Evolutionary conservation across 2,329 filamentous ascomycete species (phyloP).

Genomic region (Alternaria dauci): DNA sequence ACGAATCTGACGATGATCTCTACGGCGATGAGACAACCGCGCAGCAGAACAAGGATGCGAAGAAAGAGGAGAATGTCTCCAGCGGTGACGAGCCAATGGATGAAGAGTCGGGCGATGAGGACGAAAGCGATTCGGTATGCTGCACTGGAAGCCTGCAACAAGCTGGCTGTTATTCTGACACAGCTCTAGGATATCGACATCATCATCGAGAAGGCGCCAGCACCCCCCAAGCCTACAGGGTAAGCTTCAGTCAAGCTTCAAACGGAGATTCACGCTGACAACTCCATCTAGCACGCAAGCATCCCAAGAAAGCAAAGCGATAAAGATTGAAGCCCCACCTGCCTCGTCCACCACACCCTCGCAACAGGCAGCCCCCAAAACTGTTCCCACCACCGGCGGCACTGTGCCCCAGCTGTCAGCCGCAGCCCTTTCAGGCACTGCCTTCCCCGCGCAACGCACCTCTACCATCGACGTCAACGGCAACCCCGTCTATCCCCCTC

Average conservation of each 20-base stretch:
- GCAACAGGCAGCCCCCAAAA: conserved; percentile 14
- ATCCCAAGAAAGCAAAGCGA: conserved; percentile 46
- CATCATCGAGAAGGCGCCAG: conserved; percentile 59
- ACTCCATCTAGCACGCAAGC: conserved; percentile 28
- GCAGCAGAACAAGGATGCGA: conserved; percentile 33
- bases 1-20: conserved; percentile 63
- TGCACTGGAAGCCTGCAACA: conserved; percentile 18
- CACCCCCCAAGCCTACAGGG: conserved; percentile 49
- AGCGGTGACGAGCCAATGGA: conserved; percentile 57
- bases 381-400: conserved; percentile 15
- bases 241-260: conserved; percentile 20
- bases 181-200: conserved; percentile 60
- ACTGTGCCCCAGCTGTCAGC: conserved; percentile 34
- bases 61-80: conserved; percentile 42
- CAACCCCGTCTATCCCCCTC: conserved; percentile 77
- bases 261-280: conserved; percentile 21
- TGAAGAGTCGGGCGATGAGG: conserved; percentile 56
- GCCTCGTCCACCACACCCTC: conserved; percentile 32
- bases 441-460: conserved; percentile 71
- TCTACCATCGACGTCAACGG: conserved; percentile 87
- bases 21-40: conserved; percentile 51
- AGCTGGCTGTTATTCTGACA: conserved; percentile 27
- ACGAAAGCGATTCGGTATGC: conserved; percentile 56
- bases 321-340: conserved; percentile 49
- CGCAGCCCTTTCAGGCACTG: conserved; percentile 38